Percentiles rank a stretch among this genome's conserved stretches.
These are phyloP conservation scores for Galerina marginata DNA, from an alignment of 768 basidiomycete genomes.

Conservation along the genomic window DNA sequence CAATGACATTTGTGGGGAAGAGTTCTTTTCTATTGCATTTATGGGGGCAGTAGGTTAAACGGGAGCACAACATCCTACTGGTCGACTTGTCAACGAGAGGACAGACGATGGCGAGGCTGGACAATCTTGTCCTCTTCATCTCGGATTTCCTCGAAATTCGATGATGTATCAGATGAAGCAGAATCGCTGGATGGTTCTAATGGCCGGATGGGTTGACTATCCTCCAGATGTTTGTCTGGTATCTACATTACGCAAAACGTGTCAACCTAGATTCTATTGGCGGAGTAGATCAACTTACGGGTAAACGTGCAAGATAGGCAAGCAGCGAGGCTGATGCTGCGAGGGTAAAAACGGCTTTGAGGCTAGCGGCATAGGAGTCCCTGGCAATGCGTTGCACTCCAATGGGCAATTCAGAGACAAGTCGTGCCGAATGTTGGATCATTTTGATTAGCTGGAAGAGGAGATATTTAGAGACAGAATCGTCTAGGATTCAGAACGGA, in stretches of 20 bases:
- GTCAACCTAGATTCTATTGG: not conserved
- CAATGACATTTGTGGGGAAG: not conserved
- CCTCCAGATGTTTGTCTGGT: slow-evolving; percentile 47
- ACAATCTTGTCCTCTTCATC: slow-evolving; percentile 28
- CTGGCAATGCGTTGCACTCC: slow-evolving; percentile 56
- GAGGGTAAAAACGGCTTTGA: slow-evolving; percentile 67
- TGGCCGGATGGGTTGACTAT: slow-evolving; percentile 10
- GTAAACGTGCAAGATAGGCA: slow-evolving; percentile 66
- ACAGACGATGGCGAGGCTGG: slow-evolving; percentile 18
- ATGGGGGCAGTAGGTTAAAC: not conserved
- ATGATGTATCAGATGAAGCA: slow-evolving; percentile 15
- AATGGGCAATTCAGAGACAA: slow-evolving; percentile 58
- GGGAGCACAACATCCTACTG: not conserved
- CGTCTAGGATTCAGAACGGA: not conserved
- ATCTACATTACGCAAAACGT: slow-evolving; percentile 31
- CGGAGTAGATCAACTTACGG: slow-evolving; percentile 44
- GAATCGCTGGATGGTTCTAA: slow-evolving; percentile 10
- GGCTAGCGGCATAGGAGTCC: slow-evolving; percentile 63
- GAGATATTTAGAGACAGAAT: not conserved
- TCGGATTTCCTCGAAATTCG: slow-evolving; percentile 23
- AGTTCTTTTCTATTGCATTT: not conserved
- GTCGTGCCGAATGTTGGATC: slow-evolving; percentile 66
- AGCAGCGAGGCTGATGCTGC: slow-evolving; percentile 60
- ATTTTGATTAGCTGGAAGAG: slow-evolving; percentile 56
- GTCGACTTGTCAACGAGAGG: not conserved